Percentiles rank a stretch among this genome's conserved stretches.
phyloP scores from a whole-genome alignment of 2,329 filamentous ascomycete genomes.

The Pseudogymnoascus sp. region DNA sequence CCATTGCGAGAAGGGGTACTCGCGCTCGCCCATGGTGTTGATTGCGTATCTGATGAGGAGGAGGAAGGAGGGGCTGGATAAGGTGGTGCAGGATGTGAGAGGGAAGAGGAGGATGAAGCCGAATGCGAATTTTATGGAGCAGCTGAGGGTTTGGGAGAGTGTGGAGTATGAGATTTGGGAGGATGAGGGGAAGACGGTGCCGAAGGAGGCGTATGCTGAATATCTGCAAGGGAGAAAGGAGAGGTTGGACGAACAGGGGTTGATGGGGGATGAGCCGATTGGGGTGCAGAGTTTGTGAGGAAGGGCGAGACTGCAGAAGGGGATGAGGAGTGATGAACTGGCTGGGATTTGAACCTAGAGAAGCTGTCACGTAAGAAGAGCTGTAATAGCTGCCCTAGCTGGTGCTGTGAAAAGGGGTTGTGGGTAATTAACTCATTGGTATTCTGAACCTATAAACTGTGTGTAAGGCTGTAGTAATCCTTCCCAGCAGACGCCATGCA shows the following conservation, averaged over 20 bases:
- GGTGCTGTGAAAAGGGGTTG: neutral
- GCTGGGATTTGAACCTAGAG: neutral
- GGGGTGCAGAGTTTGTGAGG: neutral
- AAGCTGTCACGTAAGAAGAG: neutral
- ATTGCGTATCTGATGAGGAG: conserved; percentile 13
- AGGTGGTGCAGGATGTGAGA: conserved; percentile 13
- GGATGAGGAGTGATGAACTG: neutral
- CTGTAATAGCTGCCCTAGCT: neutral
- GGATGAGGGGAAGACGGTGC: conserved; percentile 16
- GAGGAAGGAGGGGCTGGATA: conserved; percentile 14
- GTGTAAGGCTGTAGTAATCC: neutral
- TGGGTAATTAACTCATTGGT: neutral
- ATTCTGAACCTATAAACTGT: neutral
- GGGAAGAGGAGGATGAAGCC: conserved; percentile 19
- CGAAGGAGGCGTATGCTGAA: neutral
- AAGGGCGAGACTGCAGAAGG: neutral
- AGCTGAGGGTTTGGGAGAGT: conserved; percentile 28
- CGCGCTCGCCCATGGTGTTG: neutral
- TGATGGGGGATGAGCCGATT: neutral
- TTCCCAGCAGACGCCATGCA: neutral
- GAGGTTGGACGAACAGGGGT: neutral
- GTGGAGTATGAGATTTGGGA: conserved; percentile 26
- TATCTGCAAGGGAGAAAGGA: neutral
- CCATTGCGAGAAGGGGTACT: conserved; percentile 20
- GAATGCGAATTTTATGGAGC: conserved; percentile 26